Percentiles rank a stretch among this genome's conserved stretches.
Evolutionary conservation across 2,329 filamentous ascomycete species (phyloP).

Genomic region (Aspergillus piperis): DNA sequence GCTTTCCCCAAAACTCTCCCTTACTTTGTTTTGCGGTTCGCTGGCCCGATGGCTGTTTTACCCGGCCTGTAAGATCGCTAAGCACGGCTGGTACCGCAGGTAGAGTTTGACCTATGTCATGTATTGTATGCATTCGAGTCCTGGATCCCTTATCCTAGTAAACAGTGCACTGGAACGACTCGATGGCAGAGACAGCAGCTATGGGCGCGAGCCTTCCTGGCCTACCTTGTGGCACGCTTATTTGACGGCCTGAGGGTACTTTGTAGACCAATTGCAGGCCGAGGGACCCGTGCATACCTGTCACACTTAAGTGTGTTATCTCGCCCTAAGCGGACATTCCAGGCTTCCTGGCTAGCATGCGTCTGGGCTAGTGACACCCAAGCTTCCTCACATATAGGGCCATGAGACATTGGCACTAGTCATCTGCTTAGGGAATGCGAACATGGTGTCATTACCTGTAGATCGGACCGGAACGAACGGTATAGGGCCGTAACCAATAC

Average conservation of each 20-base stretch:
- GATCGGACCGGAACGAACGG: neutral
- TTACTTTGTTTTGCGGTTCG: neutral
- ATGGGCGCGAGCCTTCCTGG: neutral
- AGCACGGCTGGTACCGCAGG: neutral
- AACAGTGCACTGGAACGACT: neutral
- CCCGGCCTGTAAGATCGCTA: slow-evolving; percentile 3
- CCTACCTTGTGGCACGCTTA: neutral
- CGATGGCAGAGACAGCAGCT: neutral
- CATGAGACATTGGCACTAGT: neutral
- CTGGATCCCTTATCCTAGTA: neutral
- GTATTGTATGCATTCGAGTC: slow-evolving; percentile 1
- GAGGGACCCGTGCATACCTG: neutral
- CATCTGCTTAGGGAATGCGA: neutral
- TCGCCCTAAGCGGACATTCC: neutral
- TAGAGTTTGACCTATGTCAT: neutral
- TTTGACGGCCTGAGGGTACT: neutral
- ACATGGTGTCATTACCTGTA: neutral
- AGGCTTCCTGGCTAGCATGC: neutral
- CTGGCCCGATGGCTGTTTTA: neutral
- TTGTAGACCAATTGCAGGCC: neutral
- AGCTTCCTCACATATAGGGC: neutral
- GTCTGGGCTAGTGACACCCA: neutral
- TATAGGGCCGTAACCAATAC: neutral
- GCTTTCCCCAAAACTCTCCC: neutral
- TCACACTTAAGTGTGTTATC: neutral